Conservation (phyloP, 345 rosid species). For the Iberis pinnata region DNA sequence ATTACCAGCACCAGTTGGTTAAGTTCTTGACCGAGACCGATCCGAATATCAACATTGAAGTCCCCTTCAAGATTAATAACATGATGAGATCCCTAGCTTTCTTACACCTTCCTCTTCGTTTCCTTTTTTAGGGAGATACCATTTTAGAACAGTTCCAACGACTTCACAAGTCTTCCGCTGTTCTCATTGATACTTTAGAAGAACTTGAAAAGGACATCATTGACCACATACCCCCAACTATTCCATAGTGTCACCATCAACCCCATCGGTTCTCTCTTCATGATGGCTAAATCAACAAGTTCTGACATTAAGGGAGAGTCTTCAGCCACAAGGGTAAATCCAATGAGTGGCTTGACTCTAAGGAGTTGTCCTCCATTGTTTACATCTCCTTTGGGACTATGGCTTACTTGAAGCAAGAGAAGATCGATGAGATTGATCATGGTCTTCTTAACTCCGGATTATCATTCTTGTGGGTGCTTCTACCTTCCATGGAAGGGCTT, state of each 20-base stretch:
- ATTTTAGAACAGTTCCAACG: no score
- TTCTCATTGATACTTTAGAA: slow-evolving; percentile 59
- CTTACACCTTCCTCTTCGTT: no score
- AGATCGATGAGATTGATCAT: slow-evolving; percentile 33
- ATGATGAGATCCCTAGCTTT: no score
- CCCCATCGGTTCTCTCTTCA: slow-evolving; percentile 59
- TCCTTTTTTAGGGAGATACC: no score
- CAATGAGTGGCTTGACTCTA: slow-evolving; percentile 47
- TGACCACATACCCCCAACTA: slow-evolving; percentile 48
- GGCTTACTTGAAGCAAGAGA: slow-evolving; percentile 15
- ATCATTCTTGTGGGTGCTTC: slow-evolving; percentile 23
- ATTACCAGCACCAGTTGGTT: no score
- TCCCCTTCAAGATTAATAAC: no score
- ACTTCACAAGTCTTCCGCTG: slow-evolving; percentile 39
- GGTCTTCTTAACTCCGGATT: slow-evolving; percentile 11
- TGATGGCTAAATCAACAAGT: slow-evolving; percentile 34
- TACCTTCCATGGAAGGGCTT: neutral
- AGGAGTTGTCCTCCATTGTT: slow-evolving; percentile 30
- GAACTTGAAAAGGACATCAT: slow-evolving; percentile 56
- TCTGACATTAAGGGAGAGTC: slow-evolving; percentile 34
- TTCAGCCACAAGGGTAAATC: slow-evolving; percentile 45
- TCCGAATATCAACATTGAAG: no score
- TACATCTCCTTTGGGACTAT: slow-evolving; percentile 46
- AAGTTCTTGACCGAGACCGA: no score
- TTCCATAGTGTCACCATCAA: slow-evolving; percentile 35